A percentile compares a stretch with the other conserved stretches of the same genome.
Evolutionary conservation across 202 grass and related monocot genomes (phyloP).

Genomic region (Hordeum pubiflorum): DNA sequence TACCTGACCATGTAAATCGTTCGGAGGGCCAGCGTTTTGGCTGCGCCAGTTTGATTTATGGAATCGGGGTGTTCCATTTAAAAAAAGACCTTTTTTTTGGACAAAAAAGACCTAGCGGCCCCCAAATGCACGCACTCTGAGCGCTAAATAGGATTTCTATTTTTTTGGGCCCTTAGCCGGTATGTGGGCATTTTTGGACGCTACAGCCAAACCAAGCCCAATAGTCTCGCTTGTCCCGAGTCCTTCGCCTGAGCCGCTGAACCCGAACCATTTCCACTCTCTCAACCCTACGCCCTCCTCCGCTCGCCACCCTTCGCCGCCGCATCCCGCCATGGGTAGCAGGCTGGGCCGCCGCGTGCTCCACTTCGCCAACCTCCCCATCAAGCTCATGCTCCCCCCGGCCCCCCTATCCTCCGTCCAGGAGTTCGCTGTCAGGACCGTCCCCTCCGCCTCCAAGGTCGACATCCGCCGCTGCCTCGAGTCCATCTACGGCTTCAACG

Average conservation of each 20-base stretch:
- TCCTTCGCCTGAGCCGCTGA: not conserved
- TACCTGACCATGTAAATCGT: no score
- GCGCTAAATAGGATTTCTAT: no score
- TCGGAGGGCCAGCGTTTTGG: no score
- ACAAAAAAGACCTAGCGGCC: no score
- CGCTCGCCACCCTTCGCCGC: constrained; percentile 6
- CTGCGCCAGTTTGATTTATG: no score
- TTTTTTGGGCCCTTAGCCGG: no score
- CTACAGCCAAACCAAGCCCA: no score
- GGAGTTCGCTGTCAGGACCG: constrained; percentile 77
- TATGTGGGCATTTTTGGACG: no score
- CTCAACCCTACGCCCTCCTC: constrained; percentile 27
- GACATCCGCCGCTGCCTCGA: constrained; percentile 89
- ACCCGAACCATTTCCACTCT: not conserved
- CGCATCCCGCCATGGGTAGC: constrained; percentile 53
- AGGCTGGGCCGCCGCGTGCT: constrained; percentile 84
- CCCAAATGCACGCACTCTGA: no score
- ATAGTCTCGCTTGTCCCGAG: no score
- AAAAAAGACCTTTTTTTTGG: no score
- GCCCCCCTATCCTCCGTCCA: constrained; percentile 73
- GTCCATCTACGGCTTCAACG: constrained; percentile 77
- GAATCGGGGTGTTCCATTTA: no score
- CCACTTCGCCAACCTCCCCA: constrained; percentile 79
- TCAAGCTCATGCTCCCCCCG: constrained; percentile 76
- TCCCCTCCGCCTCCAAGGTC: constrained; percentile 93